A percentile compares a stretch with the other conserved stretches of the same genome.
phyloP scores from a whole-genome alignment of 164 flowering plant species.

The Vitis amurensis region DNA sequence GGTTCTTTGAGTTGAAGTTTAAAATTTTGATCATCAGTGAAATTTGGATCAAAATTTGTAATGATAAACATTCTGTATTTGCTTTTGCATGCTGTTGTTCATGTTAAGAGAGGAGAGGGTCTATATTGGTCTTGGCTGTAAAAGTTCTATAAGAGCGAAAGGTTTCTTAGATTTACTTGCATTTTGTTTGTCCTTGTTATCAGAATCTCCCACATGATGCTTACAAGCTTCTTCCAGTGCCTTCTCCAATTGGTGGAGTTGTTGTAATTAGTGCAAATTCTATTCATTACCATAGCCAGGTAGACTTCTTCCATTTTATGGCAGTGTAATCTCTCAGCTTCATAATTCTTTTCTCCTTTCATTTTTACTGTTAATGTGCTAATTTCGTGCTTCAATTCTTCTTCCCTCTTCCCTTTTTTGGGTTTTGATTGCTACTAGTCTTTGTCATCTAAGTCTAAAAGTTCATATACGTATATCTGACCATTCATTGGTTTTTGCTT shows the following conservation, averaged over 20 bases:
- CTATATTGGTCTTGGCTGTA: not conserved
- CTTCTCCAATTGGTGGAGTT: constrained; percentile 98
- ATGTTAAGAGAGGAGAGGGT: not conserved
- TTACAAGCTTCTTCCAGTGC: constrained; percentile 96
- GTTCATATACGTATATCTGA: not conserved
- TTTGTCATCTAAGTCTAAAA: not conserved
- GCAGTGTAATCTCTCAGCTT: too few species aligned
- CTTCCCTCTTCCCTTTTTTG: not conserved
- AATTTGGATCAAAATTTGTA: not conserved
- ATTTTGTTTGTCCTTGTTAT: constrained; percentile 6
- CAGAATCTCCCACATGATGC: constrained; percentile 98
- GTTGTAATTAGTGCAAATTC: constrained; percentile 80
- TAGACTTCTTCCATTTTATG: constrained; percentile 18
- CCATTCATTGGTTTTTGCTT: constrained; percentile 1
- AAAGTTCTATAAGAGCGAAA: not conserved
- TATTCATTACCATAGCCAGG: constrained; percentile 97
- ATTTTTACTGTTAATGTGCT: not conserved
- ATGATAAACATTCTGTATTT: not conserved
- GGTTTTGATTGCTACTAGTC: not conserved
- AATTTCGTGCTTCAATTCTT: not conserved
- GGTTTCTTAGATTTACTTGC: not conserved
- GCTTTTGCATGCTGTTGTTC: not conserved
- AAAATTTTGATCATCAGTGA: not conserved
- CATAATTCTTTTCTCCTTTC: not conserved
- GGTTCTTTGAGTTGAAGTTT: too few species aligned